These are phyloP conservation scores for Wallacemonas sp. DNA, from an alignment of 208 protist genomes.

Conservation along the genomic window DNA sequence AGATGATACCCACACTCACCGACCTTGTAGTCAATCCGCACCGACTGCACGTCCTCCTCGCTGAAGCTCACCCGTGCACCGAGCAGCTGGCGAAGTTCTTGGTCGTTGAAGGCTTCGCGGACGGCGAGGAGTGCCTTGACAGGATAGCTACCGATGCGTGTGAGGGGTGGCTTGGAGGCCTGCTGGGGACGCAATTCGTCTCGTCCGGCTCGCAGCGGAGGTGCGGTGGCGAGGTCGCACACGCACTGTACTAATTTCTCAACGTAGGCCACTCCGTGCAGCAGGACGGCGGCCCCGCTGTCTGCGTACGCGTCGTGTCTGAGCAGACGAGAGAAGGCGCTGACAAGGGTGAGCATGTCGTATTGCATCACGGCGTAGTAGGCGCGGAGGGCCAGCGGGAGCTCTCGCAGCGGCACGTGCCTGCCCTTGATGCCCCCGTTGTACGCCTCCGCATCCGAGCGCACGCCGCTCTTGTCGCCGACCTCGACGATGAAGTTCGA, in stretches of 20 bases:
- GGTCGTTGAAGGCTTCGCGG: slow-evolving; percentile 14
- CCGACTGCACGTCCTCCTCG: slow-evolving; percentile 6
- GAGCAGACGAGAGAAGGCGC: slow-evolving; percentile 41
- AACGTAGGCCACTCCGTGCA: slow-evolving; percentile 21
- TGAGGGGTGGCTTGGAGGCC: neutral
- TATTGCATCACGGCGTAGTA: slow-evolving; percentile 58
- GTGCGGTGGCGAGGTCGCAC: neutral
- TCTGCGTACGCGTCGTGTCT: slow-evolving; percentile 34
- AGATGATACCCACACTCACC: slow-evolving; percentile 48
- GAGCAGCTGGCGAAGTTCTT: slow-evolving; percentile 27
- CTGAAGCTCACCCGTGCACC: slow-evolving; percentile 26
- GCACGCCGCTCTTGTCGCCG: neutral
- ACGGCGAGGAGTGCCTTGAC: slow-evolving; percentile 26
- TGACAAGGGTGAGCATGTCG: slow-evolving; percentile 37
- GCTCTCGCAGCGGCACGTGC: slow-evolving; percentile 19
- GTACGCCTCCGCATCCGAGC: neutral
- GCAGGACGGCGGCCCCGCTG: slow-evolving; percentile 13
- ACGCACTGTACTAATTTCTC: slow-evolving; percentile 31
- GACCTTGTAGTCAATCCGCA: slow-evolving; percentile 29
- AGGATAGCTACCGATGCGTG: slow-evolving; percentile 12
- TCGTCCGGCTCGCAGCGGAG: neutral
- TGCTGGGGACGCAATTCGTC: slow-evolving; percentile 4
- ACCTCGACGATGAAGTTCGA: neutral
- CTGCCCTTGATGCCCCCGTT: neutral
- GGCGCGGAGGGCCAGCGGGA: slow-evolving; percentile 49